phyloP scores from a whole-genome alignment of 2,329 filamentous ascomycete genomes.

The Fusarium piperis region DNA sequence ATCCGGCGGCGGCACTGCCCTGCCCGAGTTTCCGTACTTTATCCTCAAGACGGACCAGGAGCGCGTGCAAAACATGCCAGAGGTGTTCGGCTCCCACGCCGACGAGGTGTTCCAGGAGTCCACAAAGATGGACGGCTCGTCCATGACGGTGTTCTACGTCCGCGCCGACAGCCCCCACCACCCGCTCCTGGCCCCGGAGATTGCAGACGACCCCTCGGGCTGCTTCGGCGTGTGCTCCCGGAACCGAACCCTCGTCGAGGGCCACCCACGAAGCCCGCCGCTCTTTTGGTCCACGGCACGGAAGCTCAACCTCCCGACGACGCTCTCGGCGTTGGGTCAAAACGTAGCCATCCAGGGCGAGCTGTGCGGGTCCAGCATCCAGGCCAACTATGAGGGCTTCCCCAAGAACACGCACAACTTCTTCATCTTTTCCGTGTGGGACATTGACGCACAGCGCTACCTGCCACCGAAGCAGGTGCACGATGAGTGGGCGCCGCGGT shows the following conservation, averaged over 20 bases:
- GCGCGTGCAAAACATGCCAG: slow-evolving; percentile 37
- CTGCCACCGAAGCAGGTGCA: slow-evolving; percentile 42
- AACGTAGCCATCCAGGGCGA: slow-evolving; percentile 39
- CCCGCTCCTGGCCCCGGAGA: slow-evolving; percentile 22
- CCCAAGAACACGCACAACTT: slow-evolving; percentile 39
- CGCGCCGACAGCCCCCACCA: slow-evolving; percentile 29
- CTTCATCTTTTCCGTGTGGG: slow-evolving; percentile 47
- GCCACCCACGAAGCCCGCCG: slow-evolving; percentile 7
- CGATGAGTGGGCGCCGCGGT: slow-evolving; percentile 34
- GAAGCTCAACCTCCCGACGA: slow-evolving; percentile 15
- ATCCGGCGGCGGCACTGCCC: not conserved
- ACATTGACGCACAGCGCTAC: slow-evolving; percentile 44
- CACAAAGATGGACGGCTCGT: slow-evolving; percentile 52
- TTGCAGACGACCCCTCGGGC: not conserved
- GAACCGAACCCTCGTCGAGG: slow-evolving; percentile 32
- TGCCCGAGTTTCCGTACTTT: slow-evolving; percentile 33
- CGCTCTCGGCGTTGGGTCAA: slow-evolving; percentile 15
- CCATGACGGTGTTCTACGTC: slow-evolving; percentile 52
- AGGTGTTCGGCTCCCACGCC: slow-evolving; percentile 23
- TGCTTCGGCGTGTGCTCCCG: slow-evolving; percentile 37
- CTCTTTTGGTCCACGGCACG: slow-evolving; percentile 30
- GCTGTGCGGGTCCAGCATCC: slow-evolving; percentile 37
- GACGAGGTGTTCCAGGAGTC: slow-evolving; percentile 48
- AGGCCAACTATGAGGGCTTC: slow-evolving; percentile 39
- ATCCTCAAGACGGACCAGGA: slow-evolving; percentile 38